Conservation (phyloP, 768 basidiomycete genomes). For the Leucocoprinus leucothites region DNA sequence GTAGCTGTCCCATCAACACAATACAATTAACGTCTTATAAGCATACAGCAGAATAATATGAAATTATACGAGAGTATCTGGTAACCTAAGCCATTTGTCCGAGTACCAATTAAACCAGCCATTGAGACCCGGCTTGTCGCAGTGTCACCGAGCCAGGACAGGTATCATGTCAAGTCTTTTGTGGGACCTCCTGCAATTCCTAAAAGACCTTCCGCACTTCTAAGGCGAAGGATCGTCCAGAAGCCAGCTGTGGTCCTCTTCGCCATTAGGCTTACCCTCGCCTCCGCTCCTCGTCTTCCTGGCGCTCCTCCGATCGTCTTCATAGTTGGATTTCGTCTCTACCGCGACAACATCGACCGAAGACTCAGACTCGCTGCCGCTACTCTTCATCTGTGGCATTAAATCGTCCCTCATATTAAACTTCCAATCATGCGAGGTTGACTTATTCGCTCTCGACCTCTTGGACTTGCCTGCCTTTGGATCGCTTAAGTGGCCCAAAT, state of each 20-base stretch:
- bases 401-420: not conserved
- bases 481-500: not conserved
- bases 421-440: not conserved
- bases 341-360: not conserved
- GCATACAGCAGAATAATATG: too few relatives aligned
- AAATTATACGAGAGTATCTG: too few relatives aligned
- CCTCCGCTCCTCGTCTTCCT: not conserved
- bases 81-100: too few relatives aligned
- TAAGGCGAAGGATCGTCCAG: slow-evolving; percentile 1
- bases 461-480: not conserved
- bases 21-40: not conserved
- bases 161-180: too few relatives aligned
- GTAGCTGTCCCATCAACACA: not conserved
- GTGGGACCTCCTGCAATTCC: not conserved
- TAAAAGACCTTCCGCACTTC: not conserved
- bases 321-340: not conserved
- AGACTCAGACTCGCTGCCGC: not conserved
- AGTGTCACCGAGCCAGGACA: too few relatives aligned
- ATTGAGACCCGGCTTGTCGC: too few relatives aligned
- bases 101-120: too few relatives aligned
- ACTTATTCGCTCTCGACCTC: not conserved
- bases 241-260: not conserved
- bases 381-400: not conserved
- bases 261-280: not conserved
- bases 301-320: not conserved